Conservation (phyloP, 208 protist genomes). For the Wallacemonas collosoma region DNA sequence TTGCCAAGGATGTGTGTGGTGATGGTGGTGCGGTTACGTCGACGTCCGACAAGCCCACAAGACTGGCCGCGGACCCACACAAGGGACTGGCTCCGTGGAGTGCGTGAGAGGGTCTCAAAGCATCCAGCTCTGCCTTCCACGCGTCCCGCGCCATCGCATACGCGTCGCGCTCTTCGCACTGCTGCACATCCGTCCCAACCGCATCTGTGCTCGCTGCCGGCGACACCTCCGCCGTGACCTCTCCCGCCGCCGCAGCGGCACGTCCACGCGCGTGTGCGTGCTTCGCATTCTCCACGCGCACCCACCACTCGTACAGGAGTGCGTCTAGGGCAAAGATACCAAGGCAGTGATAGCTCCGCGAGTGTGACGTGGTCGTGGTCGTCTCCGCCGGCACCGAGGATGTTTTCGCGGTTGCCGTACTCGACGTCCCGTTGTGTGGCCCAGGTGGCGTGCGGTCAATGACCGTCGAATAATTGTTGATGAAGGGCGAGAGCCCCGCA, state of each 20-base stretch:
- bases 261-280: background rate
- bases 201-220: background rate
- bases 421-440: too few relatives aligned
- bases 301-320: conserved; percentile 8
- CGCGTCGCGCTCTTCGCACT: background rate
- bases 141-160: background rate
- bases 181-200: background rate
- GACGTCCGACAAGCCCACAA: background rate
- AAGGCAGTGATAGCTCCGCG: conserved; percentile 1
- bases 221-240: background rate
- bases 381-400: background rate
- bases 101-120: background rate
- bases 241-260: background rate
- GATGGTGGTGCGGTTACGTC: background rate
- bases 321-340: background rate
- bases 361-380: background rate
- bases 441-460: conserved; percentile 15
- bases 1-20: background rate
- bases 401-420: too few relatives aligned
- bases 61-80: background rate
- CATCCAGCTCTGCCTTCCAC: conserved; percentile 1
- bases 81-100: background rate
- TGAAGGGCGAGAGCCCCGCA: conserved; percentile 35
- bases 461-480: conserved; percentile 40
- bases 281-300: conserved; percentile 5